phyloP scores from a whole-genome alignment of 75 land plant genomes.

The Pinus tabuliformis region DNA sequence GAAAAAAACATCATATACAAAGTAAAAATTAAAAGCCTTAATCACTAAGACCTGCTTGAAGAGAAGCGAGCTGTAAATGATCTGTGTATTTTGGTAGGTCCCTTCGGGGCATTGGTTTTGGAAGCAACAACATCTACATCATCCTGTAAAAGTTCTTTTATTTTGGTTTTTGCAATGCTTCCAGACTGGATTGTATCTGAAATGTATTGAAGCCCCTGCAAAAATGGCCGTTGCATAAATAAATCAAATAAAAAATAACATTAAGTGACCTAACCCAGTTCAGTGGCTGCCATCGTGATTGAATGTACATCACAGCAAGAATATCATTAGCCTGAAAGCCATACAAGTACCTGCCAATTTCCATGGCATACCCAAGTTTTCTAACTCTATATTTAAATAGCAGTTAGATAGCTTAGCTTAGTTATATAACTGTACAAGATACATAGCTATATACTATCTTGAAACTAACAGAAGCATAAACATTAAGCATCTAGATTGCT shows the following conservation, averaged over 20 bases:
- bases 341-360: no score
- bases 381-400: no score
- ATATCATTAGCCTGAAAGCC: no score
- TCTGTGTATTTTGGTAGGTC: constrained; percentile 5
- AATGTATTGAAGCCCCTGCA: constrained; percentile 4
- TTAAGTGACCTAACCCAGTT: no score
- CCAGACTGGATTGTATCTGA: constrained; percentile 6
- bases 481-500: background rate
- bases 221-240: no score
- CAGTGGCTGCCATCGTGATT: no score
- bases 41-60: background rate
- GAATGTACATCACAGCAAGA: no score
- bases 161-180: background rate
- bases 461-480: background rate
- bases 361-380: no score
- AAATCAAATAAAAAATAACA: no score
- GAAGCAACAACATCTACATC: background rate
- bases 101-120: background rate
- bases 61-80: background rate
- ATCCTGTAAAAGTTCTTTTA: background rate
- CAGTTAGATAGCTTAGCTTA: no score
- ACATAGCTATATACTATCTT: background rate
- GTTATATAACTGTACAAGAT: no score
- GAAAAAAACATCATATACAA: background rate
- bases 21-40: background rate